phyloP scores from a whole-genome alignment of 2,329 filamentous ascomycete genomes.

The Aureobasidium pullulans region DNA sequence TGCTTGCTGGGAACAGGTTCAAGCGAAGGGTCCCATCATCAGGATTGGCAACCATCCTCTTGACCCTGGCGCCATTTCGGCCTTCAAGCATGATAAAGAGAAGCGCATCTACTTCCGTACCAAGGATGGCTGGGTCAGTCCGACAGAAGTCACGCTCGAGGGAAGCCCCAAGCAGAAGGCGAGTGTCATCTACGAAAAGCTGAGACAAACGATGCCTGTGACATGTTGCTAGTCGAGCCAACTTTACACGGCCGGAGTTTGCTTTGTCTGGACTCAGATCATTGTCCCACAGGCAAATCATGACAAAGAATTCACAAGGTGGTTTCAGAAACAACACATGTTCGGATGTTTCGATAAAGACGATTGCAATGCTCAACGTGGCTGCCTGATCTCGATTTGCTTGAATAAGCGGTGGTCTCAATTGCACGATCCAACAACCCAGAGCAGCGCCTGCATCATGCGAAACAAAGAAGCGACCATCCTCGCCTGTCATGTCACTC shows the following conservation, averaged over 20 bases:
- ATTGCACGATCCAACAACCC: too few relatives aligned
- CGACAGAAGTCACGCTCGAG: constrained; percentile 4
- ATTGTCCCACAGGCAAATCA: too few relatives aligned
- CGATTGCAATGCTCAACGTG: too few relatives aligned
- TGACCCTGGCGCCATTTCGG: neutral
- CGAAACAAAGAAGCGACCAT: too few relatives aligned
- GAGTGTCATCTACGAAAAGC: neutral
- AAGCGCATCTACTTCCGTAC: constrained; percentile 4
- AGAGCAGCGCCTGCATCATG: too few relatives aligned
- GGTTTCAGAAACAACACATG: too few relatives aligned
- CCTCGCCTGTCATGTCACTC: too few relatives aligned
- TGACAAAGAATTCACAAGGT: too few relatives aligned
- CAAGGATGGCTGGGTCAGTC: neutral
- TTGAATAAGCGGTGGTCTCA: too few relatives aligned
- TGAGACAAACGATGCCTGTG: neutral
- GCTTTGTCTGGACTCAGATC: too few relatives aligned
- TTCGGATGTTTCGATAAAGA: too few relatives aligned
- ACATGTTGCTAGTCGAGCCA: neutral
- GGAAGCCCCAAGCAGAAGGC: constrained; percentile 6
- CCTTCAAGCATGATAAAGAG: neutral
- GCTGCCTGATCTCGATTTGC: too few relatives aligned
- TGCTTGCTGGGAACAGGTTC: neutral
- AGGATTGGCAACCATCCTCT: neutral
- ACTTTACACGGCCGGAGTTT: neutral
- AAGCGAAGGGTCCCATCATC: neutral